Base-by-base conservation (phyloP, 371 early-diverging fungal species). In the Zancudomyces culisetae region DNA sequence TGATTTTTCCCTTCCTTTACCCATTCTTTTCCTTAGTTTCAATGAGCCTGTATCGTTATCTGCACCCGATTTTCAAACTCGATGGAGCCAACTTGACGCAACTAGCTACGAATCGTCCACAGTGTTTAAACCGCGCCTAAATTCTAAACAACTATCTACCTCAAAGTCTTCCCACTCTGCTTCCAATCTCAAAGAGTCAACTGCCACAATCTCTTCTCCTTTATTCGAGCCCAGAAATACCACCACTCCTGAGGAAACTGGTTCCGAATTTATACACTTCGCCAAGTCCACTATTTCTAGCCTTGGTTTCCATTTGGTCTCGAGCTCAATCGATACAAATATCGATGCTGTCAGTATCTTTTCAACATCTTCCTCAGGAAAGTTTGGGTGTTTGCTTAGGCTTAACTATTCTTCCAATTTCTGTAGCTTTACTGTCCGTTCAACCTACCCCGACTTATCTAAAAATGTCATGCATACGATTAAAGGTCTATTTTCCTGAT, bases 61-160 rank as follows among this genome's bases (percentile, higher is more conserved):
- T 21, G 75, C 79, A 4, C 52, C 66, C n/a, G 90, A 88, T 65
- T 97, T 90, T 64, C 89, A 93, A 58, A 68, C 73, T 20, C 77
- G 95, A 22, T 97, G 98, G 98, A 83, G 81, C 60, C 95, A 93
- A 64, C 83, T 97, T 55, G 92, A 88, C 19, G 90, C 61, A 45
- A 19, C 24, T 2, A 19, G 21, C n/a, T 49, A 49, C 18, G 27
- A 41, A 21, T 3, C 21, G 12, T 26, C 43, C n/a, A 13, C 23
- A 19, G 27, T 41, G 4, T 45, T 45, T n/a, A 30, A 23, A 24
- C 45, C 40, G 6, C 10, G 10, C 24, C 18, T 40, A 51, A 51
- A 21, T 42, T 20, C 19, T 6, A 15, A 35, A 6, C 15, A 15
- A 15, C 35, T 15, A 6, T 35, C 6, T 6, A 15, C 35, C 35